Evolutionary conservation across 116 monocot genomes (phyloP), one percentile per base, ranked within the genome.

Genomic region (Posidonia oceanica): DNA sequence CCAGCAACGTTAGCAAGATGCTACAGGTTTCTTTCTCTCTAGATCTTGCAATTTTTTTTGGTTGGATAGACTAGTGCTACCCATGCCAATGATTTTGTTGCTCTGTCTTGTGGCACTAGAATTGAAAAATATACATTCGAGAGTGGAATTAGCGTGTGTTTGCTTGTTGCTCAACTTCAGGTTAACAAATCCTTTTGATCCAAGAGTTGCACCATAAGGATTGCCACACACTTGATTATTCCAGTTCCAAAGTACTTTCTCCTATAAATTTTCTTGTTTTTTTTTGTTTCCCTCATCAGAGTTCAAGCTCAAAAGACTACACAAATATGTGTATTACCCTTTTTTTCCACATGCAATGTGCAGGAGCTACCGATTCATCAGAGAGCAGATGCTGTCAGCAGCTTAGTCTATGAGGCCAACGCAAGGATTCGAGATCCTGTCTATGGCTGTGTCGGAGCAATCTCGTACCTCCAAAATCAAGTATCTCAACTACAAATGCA

Each of bases 1-100:
- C 94, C 1, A 94, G 94, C 80, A 94, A 94, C 57, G 81, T 91
- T 14, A 84, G 86, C 84, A 94, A 94, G 75, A 94, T 94, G 94
- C 56, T 94, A 18, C 94, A 94, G 94, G 94, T 88, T 17, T 44
- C 3, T 58, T 20, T 69, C 7, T 48, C 48, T 48, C 48, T 56
- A 59, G 59, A 52, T 72, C 52, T 52, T 4, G 69, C 68, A 66
- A 14, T 64, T 10, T 37, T 51, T 59, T 40, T 76, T 15, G 37
- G 29, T 39, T 39, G 38, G 0, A 38, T 64, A 17, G 16, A 1
- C 37, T 29, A 16, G 3, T 37, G 14, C 14, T 48, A 21, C 16
- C 4, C 52, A 66, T 56, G 16, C 56, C 37, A 3, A 14, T 61
- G 61, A 23, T 13, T 21, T 37, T 0, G 29, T 29, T 29, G 29